phyloP scores from a whole-genome alignment of 306 rosid genomes.

The Ochetophila trinervis region DNA sequence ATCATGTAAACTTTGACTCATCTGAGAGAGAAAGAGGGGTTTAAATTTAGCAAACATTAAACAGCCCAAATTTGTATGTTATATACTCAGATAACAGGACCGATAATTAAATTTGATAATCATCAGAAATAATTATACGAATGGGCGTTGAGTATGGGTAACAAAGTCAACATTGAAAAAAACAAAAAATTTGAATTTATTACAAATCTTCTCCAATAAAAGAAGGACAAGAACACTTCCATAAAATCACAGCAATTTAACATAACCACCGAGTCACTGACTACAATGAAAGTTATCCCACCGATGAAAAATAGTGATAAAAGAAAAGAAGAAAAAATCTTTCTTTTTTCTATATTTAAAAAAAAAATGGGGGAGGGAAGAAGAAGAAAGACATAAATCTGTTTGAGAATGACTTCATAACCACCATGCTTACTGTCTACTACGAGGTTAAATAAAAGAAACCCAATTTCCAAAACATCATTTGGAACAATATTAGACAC shows the following conservation, averaged over 20 bases:
- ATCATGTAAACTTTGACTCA: no score
- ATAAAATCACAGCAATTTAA: slow-evolving; percentile 8
- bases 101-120: background rate
- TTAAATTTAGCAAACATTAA: background rate
- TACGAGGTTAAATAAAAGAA: background rate
- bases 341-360: background rate
- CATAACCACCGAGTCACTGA: background rate
- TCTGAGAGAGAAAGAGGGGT: no score
- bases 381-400: background rate
- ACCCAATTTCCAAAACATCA: slow-evolving; percentile 1
- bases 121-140: background rate
- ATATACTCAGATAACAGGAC: background rate
- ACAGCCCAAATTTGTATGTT: background rate
- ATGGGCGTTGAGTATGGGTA: background rate
- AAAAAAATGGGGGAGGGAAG: no score
- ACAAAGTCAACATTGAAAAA: background rate
- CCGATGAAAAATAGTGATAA: background rate
- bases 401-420: background rate
- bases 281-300: background rate
- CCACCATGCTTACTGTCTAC: background rate
- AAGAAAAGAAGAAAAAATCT: background rate
- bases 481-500: background rate
- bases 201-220: background rate
- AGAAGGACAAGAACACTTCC: slow-evolving; percentile 16
- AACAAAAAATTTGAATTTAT: background rate